Base-by-base conservation (phyloP, 225 moss, liverwort and hornwort species). In the Antitrichia curtipendula region DNA sequence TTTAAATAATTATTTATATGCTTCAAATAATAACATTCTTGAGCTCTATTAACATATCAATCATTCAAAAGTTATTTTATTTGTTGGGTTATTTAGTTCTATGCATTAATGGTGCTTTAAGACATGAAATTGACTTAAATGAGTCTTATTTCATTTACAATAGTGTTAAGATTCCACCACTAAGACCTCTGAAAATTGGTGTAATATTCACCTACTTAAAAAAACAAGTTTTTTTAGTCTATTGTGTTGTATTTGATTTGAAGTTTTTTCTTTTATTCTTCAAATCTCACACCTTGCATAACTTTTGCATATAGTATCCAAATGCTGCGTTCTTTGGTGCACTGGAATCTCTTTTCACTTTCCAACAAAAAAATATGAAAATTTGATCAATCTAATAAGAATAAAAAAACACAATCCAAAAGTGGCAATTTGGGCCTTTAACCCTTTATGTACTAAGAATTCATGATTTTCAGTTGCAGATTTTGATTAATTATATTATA, bases 21-120 rank as follows among this genome's bases (percentile, higher is more conserved):
- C 24, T 54, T 76, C 0, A 2, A 54, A n/a, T n/a, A 54, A 25
- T n/a, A 15, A 2, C 17, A 6, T 0, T 25, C 2, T 23, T 53
- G 6, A 38, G 0, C 3, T 54, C 16, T 53, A n/a, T 8, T 52
- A 9, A 3, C 23, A 36, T 6, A 54, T n/a, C n/a, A n/a, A 25
- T 77, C n/a, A 36, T 75, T 22, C 14, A 25, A 24, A 10, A 77
- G 2, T n/a, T 25, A 10, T 6, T 54, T 22, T 52, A 9, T 54
- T 53, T 54, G 15, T 23, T 0, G 24, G 6, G 0, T 22, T 1
- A 0, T 22, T 8, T 20, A 20, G 12, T 12, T 0, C 0, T 50
- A 0, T 50, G 1, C 2, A 75, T 13, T 21, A 49, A 47, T 73
- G 11, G 29, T 74, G 12, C 12, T 49, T 1, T 12, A 13, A 9